Percentiles rank a stretch among this genome's conserved stretches.
Conservation (phyloP, 2,329 filamentous ascomycete species). For the Colletotrichum cuscutae region DNA sequence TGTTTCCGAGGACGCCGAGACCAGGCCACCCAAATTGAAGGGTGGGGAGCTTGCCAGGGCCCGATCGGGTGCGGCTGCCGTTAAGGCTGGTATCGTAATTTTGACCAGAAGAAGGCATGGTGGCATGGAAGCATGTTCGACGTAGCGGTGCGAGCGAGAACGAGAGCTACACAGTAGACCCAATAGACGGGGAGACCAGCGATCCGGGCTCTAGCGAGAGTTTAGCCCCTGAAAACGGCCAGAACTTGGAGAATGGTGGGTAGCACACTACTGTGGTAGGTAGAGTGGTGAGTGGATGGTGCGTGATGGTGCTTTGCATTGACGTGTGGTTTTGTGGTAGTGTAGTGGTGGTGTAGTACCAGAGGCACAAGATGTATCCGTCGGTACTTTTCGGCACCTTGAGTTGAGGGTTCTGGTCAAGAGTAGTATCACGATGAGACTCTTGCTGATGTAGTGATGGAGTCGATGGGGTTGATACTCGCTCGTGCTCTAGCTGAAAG, state of each 20-base stretch:
- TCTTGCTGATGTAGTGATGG: not conserved
- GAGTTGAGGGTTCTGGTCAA: not conserved
- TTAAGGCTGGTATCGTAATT: slow-evolving; percentile 21
- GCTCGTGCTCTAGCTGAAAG: slow-evolving; percentile 6
- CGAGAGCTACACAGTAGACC: not conserved
- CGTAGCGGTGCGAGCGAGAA: slow-evolving; percentile 25
- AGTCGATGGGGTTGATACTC: slow-evolving; percentile 4
- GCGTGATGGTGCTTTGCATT: not conserved
- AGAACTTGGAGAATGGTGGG: slow-evolving; percentile 2
- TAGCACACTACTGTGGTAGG: too few relatives aligned
- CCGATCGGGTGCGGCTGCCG: slow-evolving; percentile 25
- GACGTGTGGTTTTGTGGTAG: not conserved
- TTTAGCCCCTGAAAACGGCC: slow-evolving; percentile 24
- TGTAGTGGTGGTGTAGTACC: not conserved
- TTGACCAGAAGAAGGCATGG: slow-evolving; percentile 10
- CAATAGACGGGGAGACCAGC: not conserved
- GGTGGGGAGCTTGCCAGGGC: not conserved
- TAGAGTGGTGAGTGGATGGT: too few relatives aligned
- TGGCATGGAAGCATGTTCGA: slow-evolving; percentile 26
- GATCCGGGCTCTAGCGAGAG: slow-evolving; percentile 24
- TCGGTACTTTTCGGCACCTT: not conserved
- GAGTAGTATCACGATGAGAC: slow-evolving; percentile 25
- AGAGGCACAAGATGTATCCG: not conserved
- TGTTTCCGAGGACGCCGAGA: not conserved
- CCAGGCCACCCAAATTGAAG: not conserved